Conservation (phyloP, 495 filamentous ascomycete genomes). For the Cladorrhinum samala region DNA sequence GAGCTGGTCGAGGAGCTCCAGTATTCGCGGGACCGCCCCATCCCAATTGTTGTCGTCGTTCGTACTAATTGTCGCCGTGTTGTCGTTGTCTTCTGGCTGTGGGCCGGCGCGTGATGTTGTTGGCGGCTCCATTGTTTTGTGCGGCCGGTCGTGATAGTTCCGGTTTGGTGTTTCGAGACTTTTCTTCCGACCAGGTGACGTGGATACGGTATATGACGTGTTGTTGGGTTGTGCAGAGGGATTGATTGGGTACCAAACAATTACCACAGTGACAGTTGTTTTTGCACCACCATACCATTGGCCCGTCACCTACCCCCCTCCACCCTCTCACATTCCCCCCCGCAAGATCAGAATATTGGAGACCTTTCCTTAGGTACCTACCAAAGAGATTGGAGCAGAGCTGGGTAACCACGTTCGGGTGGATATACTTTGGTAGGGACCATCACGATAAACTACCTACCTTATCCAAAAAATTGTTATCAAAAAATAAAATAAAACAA, state of each 20-base stretch:
- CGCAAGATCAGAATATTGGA: too few species aligned
- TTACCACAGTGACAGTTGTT: background rate
- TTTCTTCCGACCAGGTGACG: too few species aligned
- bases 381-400: too few species aligned
- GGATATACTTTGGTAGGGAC: too few species aligned
- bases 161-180: too few species aligned
- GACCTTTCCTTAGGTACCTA: background rate
- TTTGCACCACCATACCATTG: background rate
- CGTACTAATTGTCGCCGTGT: background rate
- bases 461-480: too few species aligned
- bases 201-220: too few species aligned
- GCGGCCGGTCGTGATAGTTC: background rate
- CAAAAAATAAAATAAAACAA: too few species aligned
- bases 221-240: background rate
- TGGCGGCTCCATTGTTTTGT: background rate
- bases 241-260: constrained; percentile 3
- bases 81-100: background rate
- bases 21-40: background rate
- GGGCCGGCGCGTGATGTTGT: background rate
- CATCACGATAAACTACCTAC: too few species aligned
- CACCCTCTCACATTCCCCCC: background rate
- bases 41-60: constrained; percentile 2
- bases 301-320: background rate
- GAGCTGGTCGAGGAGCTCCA: background rate
- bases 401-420: too few species aligned